Evolutionary conservation across 2,329 filamentous ascomycete species (phyloP).

Genomic region (Venturia nashicola): DNA sequence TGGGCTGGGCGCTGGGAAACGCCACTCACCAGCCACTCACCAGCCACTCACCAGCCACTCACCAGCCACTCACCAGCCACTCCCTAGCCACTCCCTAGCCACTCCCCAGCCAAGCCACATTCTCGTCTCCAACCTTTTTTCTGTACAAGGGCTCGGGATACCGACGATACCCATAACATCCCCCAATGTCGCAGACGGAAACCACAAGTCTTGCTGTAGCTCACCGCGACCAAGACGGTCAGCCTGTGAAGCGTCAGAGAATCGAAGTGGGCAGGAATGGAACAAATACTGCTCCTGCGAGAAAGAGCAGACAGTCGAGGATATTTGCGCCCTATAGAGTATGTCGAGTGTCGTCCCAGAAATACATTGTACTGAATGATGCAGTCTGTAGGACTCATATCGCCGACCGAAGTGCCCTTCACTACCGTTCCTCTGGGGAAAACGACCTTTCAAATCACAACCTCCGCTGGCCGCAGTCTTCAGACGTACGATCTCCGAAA

Average conservation of each 20-base stretch:
- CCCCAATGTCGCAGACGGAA: not conserved
- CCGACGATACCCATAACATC: not conserved
- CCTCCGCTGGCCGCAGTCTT: conserved; percentile 76
- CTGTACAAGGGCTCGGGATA: not conserved
- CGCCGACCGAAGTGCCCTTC: conserved; percentile 81
- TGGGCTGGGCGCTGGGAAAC: too few relatives aligned
- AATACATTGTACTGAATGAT: not conserved
- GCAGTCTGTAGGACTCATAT: conserved; percentile 86
- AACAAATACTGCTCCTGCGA: not conserved
- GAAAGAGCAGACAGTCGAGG: conserved; percentile 28
- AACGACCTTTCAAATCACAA: conserved; percentile 94
- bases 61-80: too few relatives aligned
- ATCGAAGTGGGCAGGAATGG: conserved; percentile 21
- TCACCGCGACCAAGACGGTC: conserved; percentile 22
- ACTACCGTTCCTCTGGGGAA: conserved; percentile 81
- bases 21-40: too few relatives aligned
- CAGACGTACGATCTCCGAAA: conserved; percentile 92
- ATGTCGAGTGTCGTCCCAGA: conserved; percentile 25
- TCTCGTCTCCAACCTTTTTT: not conserved
- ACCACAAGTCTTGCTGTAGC: not conserved
- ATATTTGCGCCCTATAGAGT: conserved; percentile 93
- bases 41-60: too few relatives aligned
- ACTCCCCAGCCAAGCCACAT: too few relatives aligned
- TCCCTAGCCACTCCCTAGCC: too few relatives aligned
- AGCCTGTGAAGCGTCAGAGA: conserved; percentile 68